phyloP scores from a whole-genome alignment of 495 filamentous ascomycete species.

The Entonaema liquescens region DNA sequence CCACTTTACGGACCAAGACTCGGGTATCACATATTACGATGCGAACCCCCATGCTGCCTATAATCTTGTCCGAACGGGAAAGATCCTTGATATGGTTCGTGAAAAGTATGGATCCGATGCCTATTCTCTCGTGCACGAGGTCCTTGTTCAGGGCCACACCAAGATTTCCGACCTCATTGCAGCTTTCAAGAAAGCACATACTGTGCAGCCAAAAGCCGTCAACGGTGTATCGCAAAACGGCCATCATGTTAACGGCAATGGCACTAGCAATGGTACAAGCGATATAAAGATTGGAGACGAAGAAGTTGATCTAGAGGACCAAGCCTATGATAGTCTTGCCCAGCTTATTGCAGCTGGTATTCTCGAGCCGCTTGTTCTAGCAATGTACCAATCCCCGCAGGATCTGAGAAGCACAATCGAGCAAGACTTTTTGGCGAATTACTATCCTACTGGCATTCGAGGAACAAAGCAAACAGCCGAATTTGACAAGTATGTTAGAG shows the following conservation, averaged over 20 bases:
- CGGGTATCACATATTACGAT: conserved; percentile 77
- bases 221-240: conserved; percentile 31
- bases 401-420: conserved; percentile 51
- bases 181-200: conserved; percentile 49
- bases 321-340: conserved; percentile 52
- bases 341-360: conserved; percentile 57
- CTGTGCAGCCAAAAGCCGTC: conserved; percentile 39
- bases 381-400: conserved; percentile 51
- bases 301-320: conserved; percentile 42
- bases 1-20: conserved; percentile 71
- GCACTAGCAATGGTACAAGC: conserved; percentile 12
- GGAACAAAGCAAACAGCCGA: conserved; percentile 66
- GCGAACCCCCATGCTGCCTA: conserved; percentile 79
- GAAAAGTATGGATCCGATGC: conserved; percentile 74
- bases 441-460: conserved; percentile 52
- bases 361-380: conserved; percentile 51
- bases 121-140: conserved; percentile 72
- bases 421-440: conserved; percentile 53
- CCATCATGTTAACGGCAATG: conserved; percentile 29
- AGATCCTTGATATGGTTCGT: conserved; percentile 79
- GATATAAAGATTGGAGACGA: conserved; percentile 35
- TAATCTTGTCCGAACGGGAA: conserved; percentile 78
- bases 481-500: conserved; percentile 61
- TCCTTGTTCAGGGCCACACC: conserved; percentile 80
- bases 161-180: conserved; percentile 73